A percentile compares a stretch with the other conserved stretches of the same genome.
Conservation (phyloP, 2,329 filamentous ascomycete species). For the Metarhizium album region DNA sequence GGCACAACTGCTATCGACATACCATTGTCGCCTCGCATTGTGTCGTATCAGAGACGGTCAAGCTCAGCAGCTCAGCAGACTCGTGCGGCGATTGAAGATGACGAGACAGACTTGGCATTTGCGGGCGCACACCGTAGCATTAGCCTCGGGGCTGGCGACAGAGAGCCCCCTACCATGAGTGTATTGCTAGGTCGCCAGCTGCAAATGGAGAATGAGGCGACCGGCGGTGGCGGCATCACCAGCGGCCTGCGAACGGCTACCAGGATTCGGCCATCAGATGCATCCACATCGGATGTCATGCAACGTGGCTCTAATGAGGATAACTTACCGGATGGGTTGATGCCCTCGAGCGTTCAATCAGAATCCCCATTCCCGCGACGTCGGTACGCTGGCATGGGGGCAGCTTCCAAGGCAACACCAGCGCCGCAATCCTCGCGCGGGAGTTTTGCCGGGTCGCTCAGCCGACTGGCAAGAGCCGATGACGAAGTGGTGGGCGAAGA, state of each 20-base stretch:
- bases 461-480: constrained; percentile 29
- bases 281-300: constrained; percentile 23
- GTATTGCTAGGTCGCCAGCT: constrained; percentile 41
- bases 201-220: constrained; percentile 22
- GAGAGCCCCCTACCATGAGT: constrained; percentile 55
- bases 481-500: constrained; percentile 52
- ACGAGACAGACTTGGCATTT: constrained; percentile 50
- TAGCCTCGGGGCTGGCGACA: constrained; percentile 55
- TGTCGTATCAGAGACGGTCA: constrained; percentile 47
- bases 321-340: constrained; percentile 34
- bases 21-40: constrained; percentile 55
- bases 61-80: constrained; percentile 60
- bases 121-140: constrained; percentile 51
- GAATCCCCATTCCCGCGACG: constrained; percentile 36
- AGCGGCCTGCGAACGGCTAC: constrained; percentile 30
- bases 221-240: constrained; percentile 12
- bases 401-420: constrained; percentile 26
- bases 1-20: constrained; percentile 62
- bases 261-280: constrained; percentile 28
- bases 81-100: constrained; percentile 42
- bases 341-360: constrained; percentile 23
- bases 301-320: constrained; percentile 34
- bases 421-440: constrained; percentile 34
- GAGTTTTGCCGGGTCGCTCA: constrained; percentile 31
- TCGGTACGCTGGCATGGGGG: constrained; percentile 33